A percentile compares a stretch with the other conserved stretches of the same genome.
Conservation (phyloP, 2,329 filamentous ascomycete species). For the Pleurostoma richardsiae region DNA sequence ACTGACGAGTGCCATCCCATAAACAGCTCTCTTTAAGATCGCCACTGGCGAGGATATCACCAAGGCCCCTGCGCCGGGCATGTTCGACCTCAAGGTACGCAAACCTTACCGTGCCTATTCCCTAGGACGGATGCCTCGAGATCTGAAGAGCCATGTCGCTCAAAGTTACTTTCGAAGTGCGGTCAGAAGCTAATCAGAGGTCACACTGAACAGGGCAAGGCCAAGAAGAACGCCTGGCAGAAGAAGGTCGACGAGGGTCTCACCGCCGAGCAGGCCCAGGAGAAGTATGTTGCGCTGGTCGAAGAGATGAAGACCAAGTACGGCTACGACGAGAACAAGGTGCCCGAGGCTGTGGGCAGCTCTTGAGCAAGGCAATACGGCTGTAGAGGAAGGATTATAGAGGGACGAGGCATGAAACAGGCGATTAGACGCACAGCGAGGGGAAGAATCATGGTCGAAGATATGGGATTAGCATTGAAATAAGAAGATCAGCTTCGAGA, state of each 20-base stretch:
- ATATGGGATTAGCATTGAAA: too few species aligned
- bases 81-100: slow-evolving; percentile 65
- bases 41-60: slow-evolving; percentile 51
- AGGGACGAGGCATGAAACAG: not conserved
- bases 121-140: not conserved
- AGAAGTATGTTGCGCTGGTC: slow-evolving; percentile 69
- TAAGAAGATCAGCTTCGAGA: too few species aligned
- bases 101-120: not conserved
- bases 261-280: slow-evolving; percentile 64
- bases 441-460: too few species aligned
- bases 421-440: too few species aligned
- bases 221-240: slow-evolving; percentile 76
- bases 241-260: slow-evolving; percentile 59
- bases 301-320: slow-evolving; percentile 66
- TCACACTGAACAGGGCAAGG: slow-evolving; percentile 56
- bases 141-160: too few species aligned
- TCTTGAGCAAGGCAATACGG: not conserved
- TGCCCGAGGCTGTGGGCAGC: slow-evolving; percentile 48
- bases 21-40: slow-evolving; percentile 53
- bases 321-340: slow-evolving; percentile 62
- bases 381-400: not conserved
- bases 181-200: not conserved
- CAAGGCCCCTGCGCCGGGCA: slow-evolving; percentile 54
- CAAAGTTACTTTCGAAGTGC: too few species aligned
- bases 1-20: not conserved